Evolutionary conservation across 2,329 filamentous ascomycete species (phyloP).

Genomic region (Herpotrichia juniperi): DNA sequence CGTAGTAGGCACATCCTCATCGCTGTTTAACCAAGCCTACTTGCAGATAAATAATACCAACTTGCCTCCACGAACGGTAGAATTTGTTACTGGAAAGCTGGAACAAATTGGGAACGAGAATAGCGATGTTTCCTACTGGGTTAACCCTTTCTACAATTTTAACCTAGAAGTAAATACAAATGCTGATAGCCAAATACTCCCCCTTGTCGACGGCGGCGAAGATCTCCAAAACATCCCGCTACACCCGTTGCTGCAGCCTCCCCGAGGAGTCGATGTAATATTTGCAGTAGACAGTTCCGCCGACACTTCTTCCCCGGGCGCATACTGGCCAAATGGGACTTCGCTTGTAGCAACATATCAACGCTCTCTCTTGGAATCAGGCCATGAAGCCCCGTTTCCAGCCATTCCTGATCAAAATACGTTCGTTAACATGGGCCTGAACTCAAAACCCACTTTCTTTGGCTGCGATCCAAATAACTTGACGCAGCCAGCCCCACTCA

Average conservation of each 20-base stretch:
- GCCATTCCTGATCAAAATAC: constrained; percentile 61
- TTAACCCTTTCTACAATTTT: constrained; percentile 73
- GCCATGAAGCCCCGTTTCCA: constrained; percentile 62
- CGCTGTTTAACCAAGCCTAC: constrained; percentile 78
- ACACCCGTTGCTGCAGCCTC: constrained; percentile 69
- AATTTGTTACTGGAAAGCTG: constrained; percentile 59
- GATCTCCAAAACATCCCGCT: constrained; percentile 55
- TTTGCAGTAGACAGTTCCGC: constrained; percentile 78
- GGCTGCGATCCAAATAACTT: constrained; percentile 66
- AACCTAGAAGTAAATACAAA: constrained; percentile 62
- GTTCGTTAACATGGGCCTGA: constrained; percentile 65
- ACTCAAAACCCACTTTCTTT: constrained; percentile 67
- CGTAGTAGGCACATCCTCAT: constrained; percentile 80
- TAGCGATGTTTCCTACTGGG: constrained; percentile 73
- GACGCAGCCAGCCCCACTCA: constrained; percentile 64
- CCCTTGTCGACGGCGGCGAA: constrained; percentile 75
- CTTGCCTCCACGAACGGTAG: constrained; percentile 54
- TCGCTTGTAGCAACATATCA: constrained; percentile 64
- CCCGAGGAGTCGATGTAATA: constrained; percentile 73
- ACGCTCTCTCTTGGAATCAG: constrained; percentile 53
- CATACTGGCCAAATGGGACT: constrained; percentile 66
- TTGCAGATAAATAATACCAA: constrained; percentile 65
- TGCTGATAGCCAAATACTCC: constrained; percentile 58
- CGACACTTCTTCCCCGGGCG: constrained; percentile 59
- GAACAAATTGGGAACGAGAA: constrained; percentile 61